phyloP scores from a whole-genome alignment of 148 eudicot species.

The Beta vulgaris region DNA sequence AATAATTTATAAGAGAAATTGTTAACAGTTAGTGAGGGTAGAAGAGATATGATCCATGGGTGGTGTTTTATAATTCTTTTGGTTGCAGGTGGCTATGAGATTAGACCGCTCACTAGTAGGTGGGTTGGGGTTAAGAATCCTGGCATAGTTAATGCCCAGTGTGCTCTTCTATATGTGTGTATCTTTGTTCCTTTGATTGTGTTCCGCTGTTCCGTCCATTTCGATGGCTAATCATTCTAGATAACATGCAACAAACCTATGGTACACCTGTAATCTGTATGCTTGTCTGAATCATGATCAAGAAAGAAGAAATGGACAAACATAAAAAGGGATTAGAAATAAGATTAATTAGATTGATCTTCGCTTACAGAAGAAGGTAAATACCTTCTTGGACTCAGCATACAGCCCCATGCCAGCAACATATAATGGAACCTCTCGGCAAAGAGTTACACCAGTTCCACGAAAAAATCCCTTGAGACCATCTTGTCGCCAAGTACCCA shows the following conservation, averaged over 20 bases:
- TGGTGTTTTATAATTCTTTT: too few species aligned
- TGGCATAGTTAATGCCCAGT: too few species aligned
- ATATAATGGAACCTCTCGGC: constrained; percentile 93
- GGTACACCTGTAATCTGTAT: neutral
- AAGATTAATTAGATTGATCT: neutral
- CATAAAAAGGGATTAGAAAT: neutral
- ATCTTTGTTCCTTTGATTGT: too few species aligned
- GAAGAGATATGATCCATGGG: too few species aligned
- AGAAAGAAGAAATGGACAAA: neutral
- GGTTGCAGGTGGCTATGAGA: too few species aligned
- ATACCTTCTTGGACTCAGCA: constrained; percentile 93
- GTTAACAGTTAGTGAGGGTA: too few species aligned
- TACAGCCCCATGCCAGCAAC: constrained; percentile 96
- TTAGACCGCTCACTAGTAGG: too few species aligned
- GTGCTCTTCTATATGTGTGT: neutral
- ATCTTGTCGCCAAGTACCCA: constrained; percentile 86
- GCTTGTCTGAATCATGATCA: neutral
- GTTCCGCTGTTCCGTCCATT: too few species aligned
- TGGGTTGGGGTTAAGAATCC: too few species aligned
- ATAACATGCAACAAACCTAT: neutral
- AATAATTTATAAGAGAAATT: too few species aligned
- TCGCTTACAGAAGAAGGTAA: neutral
- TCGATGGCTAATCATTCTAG: too few species aligned
- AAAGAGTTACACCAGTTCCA: constrained; percentile 91
- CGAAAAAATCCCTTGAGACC: constrained; percentile 88